phyloP scores from a whole-genome alignment of 495 filamentous ascomycete genomes.

The Lasiosphaeris hirsuta region DNA sequence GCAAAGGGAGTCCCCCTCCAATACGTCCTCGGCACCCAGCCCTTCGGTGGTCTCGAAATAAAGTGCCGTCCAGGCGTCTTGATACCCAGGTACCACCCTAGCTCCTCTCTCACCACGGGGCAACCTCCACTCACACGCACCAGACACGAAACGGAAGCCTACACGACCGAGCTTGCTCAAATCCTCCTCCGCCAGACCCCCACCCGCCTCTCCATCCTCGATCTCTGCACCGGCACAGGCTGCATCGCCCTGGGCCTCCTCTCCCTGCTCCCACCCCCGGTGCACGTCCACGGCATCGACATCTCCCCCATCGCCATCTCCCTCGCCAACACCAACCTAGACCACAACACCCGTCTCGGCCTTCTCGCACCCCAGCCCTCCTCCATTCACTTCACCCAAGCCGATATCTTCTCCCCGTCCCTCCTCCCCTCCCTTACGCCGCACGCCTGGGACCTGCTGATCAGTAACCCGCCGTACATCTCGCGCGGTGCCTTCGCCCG shows the following conservation, averaged over 20 bases:
- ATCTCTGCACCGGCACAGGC: slow-evolving; percentile 87
- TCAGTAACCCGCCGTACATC: slow-evolving; percentile 91
- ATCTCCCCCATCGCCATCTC: slow-evolving; percentile 57
- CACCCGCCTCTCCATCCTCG: slow-evolving; percentile 56
- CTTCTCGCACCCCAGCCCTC: slow-evolving; percentile 3
- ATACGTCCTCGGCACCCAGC: slow-evolving; percentile 85
- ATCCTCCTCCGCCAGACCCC: slow-evolving; percentile 32
- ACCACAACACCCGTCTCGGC: slow-evolving; percentile 48
- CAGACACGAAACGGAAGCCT: slow-evolving; percentile 67
- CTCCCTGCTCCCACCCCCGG: slow-evolving; percentile 43
- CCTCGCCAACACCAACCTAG: slow-evolving; percentile 60
- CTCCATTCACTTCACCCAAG: slow-evolving; percentile 46
- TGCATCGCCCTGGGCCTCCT: slow-evolving; percentile 80
- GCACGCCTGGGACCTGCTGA: slow-evolving; percentile 61
- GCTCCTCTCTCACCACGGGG: not conserved
- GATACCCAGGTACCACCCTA: slow-evolving; percentile 64
- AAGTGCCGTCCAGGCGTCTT: slow-evolving; percentile 69
- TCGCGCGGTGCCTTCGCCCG: slow-evolving; percentile 55
- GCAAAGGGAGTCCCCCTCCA: slow-evolving; percentile 72
- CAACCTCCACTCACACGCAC: not conserved
- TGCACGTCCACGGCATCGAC: slow-evolving; percentile 51
- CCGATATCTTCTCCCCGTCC: slow-evolving; percentile 51
- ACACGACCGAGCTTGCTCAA: slow-evolving; percentile 54
- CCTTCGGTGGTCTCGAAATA: slow-evolving; percentile 83
- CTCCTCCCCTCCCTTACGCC: slow-evolving; percentile 13